Base-by-base conservation (phyloP, 352 stramenopile species). In the Phytophthora citrophthora region DNA sequence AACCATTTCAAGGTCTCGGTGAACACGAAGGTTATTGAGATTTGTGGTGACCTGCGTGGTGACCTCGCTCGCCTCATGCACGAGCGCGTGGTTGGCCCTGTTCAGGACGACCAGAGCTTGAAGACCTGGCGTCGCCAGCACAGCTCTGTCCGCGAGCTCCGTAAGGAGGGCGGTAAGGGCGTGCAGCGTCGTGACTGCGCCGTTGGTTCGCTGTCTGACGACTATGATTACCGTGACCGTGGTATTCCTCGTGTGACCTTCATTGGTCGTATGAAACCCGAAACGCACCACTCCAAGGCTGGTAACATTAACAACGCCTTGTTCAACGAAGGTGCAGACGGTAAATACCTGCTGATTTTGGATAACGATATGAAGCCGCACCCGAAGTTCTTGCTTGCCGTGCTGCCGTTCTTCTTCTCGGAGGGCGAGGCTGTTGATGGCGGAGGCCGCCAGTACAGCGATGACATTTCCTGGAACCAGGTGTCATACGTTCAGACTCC, bases 361-460 rank as follows among this genome's bases (percentile, higher is more conserved):
- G 90, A 97, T 92, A 96, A 94, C 71, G 88, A 97, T 78, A 97
- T 97, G 88, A 94, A 96, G 76, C 88, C 88, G 44, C 88, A 96
- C 48, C 85, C 85, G 24, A 96, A 94, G 75, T 94, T 96, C 67
- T 60, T 96, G 31, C 72, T 94, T 7, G 88, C 88, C 1, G 83
- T 94, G 24, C 74, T 96, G 12, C 86, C 88, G 24, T 96, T 96
- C 75, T 95, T 96, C 76, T 96, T 96, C 66, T 94, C 86, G 48
- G 88, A 96, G 57, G 88, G 86, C 20, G 86, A 96, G 54, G 86
- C 86, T 12, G 88, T 96, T 4, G 88, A 96, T 51, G 88, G 83
- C 20, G 81, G 80, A 48, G 88, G 85, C 13, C 86, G 86, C 31
- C 86, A 96, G 64, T 95, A 96, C 79, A 91, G 79, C 55, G 88